Conservation (phyloP, 345 rosid species). For the Euphorbia peplus region DNA sequence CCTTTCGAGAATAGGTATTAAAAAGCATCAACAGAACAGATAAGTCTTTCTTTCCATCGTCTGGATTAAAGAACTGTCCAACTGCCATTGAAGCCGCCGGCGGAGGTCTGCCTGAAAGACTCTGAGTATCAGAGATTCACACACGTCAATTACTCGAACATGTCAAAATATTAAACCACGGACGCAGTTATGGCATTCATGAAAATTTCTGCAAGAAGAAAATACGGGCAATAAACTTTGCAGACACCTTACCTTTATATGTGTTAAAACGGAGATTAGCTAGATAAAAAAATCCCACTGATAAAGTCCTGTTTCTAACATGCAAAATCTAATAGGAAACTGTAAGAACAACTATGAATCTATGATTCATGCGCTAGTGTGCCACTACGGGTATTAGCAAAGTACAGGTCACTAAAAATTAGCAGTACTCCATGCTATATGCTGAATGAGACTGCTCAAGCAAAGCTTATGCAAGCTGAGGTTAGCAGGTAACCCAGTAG, state of each 20-base stretch:
- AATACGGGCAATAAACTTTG: neutral
- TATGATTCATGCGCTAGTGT: neutral
- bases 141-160: constrained; percentile 21
- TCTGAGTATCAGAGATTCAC: constrained; percentile 52
- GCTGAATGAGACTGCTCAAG: neutral
- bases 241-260: no score
- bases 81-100: constrained; percentile 98
- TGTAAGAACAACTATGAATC: neutral
- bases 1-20: constrained; percentile 71
- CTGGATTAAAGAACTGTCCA: constrained; percentile 92
- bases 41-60: constrained; percentile 63
- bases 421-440: neutral
- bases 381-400: neutral
- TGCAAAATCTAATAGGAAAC: neutral
- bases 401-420: neutral
- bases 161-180: constrained; percentile 15
- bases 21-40: constrained; percentile 63
- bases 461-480: neutral
- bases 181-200: constrained; percentile 6
- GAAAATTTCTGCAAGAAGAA: neutral
- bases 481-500: neutral
- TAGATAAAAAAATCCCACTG: neutral
- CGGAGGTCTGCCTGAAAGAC: constrained; percentile 91
- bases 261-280: neutral
- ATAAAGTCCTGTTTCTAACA: neutral